Evolutionary conservation across 1,139 yeast genomes (phyloP).

Genomic region (Saccharomycopsis hybrid): DNA sequence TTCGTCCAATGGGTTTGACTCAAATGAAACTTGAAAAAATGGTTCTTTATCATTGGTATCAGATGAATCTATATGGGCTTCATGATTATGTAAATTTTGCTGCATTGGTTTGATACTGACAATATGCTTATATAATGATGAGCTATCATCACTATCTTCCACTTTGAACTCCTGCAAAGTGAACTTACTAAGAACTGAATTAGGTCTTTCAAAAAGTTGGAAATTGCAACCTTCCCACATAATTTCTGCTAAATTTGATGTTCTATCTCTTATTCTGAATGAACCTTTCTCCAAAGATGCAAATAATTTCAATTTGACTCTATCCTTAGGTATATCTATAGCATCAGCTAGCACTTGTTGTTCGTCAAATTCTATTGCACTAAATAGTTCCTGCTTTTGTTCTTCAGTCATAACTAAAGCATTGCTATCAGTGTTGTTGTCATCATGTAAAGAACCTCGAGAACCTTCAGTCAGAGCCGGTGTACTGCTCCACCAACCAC

Average conservation of each 20-base stretch:
- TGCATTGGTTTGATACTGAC: conserved; percentile 74
- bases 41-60: conserved; percentile 55
- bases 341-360: conserved; percentile 44
- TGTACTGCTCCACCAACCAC: conserved; percentile 26
- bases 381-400: conserved; percentile 78
- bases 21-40: conserved; percentile 77
- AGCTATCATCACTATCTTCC: conserved; percentile 72
- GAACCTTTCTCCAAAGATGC: conserved; percentile 76
- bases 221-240: conserved; percentile 79
- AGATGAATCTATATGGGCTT: conserved; percentile 15
- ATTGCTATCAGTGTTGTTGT: conserved; percentile 21
- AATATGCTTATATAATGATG: conserved; percentile 71
- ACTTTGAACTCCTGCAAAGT: conserved; percentile 76
- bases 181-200: conserved; percentile 65
- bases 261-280: conserved; percentile 44
- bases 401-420: conserved; percentile 49
- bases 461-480: conserved; percentile 18
- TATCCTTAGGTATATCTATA: conserved; percentile 66
- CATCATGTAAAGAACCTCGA: conserved; percentile 1
- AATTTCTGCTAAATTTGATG: conserved; percentile 60
- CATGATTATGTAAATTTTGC: conserved; percentile 29
- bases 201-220: conserved; percentile 69
- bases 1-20: conserved; percentile 77
- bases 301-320: conserved; percentile 58
- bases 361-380: conserved; percentile 90